Conservation (phyloP, 2,329 filamentous ascomycete genomes). For the Colletotrichum chlorophyti region DNA sequence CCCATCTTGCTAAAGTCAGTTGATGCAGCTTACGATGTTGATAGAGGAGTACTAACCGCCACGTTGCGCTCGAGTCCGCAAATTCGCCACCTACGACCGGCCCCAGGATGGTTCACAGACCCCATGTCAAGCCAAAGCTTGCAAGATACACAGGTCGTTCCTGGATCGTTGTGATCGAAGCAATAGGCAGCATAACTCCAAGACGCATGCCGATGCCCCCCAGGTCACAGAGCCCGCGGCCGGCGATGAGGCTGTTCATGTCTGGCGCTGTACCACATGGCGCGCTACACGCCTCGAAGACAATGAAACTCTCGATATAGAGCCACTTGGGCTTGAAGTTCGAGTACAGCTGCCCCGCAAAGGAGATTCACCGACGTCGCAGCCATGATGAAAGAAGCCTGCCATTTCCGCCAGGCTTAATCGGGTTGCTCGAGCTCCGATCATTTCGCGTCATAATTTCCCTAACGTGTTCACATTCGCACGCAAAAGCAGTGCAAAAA, state of each 20-base stretch:
- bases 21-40: background rate
- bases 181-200: constrained; percentile 22
- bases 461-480: too few species aligned
- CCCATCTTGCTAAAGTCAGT: constrained; percentile 33
- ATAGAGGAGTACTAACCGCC: constrained; percentile 36
- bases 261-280: constrained; percentile 47
- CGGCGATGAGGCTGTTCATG: constrained; percentile 51
- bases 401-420: too few species aligned
- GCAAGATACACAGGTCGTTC: constrained; percentile 30
- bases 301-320: constrained; percentile 37
- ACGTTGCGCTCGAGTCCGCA: constrained; percentile 44
- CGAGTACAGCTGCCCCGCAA: constrained; percentile 36
- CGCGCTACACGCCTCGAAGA: constrained; percentile 47
- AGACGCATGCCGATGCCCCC: constrained; percentile 38
- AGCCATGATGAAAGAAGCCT: constrained; percentile 42
- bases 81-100: constrained; percentile 49
- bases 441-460: too few species aligned
- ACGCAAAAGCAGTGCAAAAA: too few species aligned
- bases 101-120: constrained; percentile 52
- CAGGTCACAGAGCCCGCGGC: constrained; percentile 47
- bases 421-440: too few species aligned
- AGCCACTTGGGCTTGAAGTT: constrained; percentile 41
- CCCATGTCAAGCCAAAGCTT: constrained; percentile 43
- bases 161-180: constrained; percentile 6
- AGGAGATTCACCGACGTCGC: constrained; percentile 15